Evolutionary conservation across 2,329 filamentous ascomycete genomes (phyloP).

Genomic region (Rhynchosporium agropyri): DNA sequence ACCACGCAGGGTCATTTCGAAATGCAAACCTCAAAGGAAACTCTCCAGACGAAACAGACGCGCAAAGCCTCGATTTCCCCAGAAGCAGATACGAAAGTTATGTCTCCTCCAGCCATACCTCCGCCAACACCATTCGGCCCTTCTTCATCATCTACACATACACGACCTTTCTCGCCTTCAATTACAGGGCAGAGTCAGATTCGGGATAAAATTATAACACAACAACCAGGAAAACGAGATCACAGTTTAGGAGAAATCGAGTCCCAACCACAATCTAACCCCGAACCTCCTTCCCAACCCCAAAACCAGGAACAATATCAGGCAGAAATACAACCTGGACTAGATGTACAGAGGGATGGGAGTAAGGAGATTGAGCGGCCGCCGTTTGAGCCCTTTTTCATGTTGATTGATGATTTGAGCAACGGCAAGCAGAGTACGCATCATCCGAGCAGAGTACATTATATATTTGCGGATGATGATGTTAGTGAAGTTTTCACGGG

Average conservation of each 20-base stretch:
- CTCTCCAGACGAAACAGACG: background rate
- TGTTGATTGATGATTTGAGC: constrained; percentile 72
- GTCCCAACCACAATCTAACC: background rate
- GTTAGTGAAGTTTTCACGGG: constrained; percentile 70
- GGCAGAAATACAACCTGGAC: background rate
- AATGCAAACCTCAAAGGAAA: background rate
- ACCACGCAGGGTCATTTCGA: too few relatives aligned
- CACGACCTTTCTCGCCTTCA: background rate
- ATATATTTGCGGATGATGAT: constrained; percentile 93
- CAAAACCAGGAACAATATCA: background rate
- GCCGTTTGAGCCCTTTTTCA: constrained; percentile 79
- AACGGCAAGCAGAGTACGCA: constrained; percentile 60
- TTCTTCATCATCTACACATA: constrained; percentile 1
- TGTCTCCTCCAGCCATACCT: constrained; percentile 16
- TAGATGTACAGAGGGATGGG: background rate
- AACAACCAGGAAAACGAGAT: too few relatives aligned
- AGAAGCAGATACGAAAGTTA: constrained; percentile 10
- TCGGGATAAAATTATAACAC: too few relatives aligned
- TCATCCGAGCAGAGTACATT: constrained; percentile 80
- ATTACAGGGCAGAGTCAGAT: too few relatives aligned
- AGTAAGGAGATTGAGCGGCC: background rate
- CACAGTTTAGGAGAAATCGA: too few relatives aligned
- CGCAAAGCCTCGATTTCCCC: background rate
- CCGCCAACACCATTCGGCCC: background rate
- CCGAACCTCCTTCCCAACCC: background rate